Conservation (phyloP, 2,329 filamentous ascomycete species). For the Cladophialophora bantiana region DNA sequence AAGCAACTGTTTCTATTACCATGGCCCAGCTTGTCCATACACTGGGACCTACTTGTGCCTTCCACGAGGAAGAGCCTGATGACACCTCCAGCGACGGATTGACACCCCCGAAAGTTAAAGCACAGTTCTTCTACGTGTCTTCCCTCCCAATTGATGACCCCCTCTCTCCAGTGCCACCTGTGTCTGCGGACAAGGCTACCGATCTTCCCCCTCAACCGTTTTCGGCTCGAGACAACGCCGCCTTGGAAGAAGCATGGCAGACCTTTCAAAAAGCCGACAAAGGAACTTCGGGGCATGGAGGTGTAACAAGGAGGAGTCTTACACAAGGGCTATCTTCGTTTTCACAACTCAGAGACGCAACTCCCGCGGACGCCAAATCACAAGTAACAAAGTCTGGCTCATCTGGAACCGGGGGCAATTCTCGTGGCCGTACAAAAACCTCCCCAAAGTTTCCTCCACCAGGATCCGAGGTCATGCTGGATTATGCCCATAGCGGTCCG, state of each 20-base stretch:
- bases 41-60: slow-evolving; percentile 65
- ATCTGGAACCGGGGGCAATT: slow-evolving; percentile 3
- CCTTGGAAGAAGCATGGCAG: slow-evolving; percentile 80
- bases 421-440: slow-evolving; percentile 1
- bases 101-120: slow-evolving; percentile 64
- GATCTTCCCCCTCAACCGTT: slow-evolving; percentile 75
- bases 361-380: slow-evolving; percentile 8
- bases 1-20: slow-evolving; percentile 8
- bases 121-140: slow-evolving; percentile 87
- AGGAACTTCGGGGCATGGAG: slow-evolving; percentile 13
- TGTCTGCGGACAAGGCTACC: slow-evolving; percentile 57
- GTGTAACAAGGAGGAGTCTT: slow-evolving; percentile 27
- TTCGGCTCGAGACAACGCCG: slow-evolving; percentile 77
- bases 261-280: slow-evolving; percentile 52
- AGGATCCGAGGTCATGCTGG: slow-evolving; percentile 35
- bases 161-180: slow-evolving; percentile 70
- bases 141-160: slow-evolving; percentile 85
- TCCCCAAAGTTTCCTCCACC: slow-evolving; percentile 4
- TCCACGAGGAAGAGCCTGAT: slow-evolving; percentile 44
- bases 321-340: slow-evolving; percentile 37
- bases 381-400: slow-evolving; percentile 10
- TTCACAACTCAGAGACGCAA: slow-evolving; percentile 31
- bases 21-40: slow-evolving; percentile 62
- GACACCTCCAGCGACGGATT: slow-evolving; percentile 40
- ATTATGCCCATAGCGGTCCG: slow-evolving; percentile 5